phyloP scores from a whole-genome alignment of 257 asterid species.

The Capsicum baccatum region DNA sequence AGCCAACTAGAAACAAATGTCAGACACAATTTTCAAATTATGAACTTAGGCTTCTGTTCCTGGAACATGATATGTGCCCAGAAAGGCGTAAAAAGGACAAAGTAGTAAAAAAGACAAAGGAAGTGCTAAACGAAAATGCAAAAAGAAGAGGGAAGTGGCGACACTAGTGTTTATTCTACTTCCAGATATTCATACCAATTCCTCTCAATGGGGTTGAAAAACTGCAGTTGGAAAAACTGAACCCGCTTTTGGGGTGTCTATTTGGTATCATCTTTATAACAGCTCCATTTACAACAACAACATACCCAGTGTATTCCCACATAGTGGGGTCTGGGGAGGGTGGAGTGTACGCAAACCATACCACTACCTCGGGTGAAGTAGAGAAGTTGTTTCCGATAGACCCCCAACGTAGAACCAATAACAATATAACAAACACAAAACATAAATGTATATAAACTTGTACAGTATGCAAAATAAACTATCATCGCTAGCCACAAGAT shows the following conservation, averaged over 20 bases:
- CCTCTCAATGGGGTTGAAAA: conserved; percentile 11
- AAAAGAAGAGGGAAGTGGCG: neutral
- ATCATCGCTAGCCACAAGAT: too few relatives aligned
- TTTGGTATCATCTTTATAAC: conserved; percentile 6
- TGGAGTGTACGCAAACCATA: too few relatives aligned
- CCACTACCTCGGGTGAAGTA: too few relatives aligned
- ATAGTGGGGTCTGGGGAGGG: too few relatives aligned
- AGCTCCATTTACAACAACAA: neutral
- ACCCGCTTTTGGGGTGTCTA: neutral
- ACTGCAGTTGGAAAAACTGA: neutral
- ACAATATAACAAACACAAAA: too few relatives aligned
- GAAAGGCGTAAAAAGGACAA: neutral
- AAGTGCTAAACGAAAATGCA: neutral
- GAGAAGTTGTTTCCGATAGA: too few relatives aligned
- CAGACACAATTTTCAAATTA: neutral
- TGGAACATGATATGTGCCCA: neutral
- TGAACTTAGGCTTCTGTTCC: neutral
- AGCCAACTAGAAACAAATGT: conserved; percentile 1
- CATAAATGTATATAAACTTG: too few relatives aligned
- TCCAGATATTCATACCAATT: conserved; percentile 14
- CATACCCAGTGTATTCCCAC: too few relatives aligned
- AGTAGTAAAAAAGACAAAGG: conserved; percentile 11
- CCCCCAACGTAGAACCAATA: too few relatives aligned
- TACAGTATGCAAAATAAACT: too few relatives aligned
- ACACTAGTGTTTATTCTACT: conserved; percentile 18